Conservation (phyloP, 2,329 filamentous ascomycete species). For the Chalaropsis ovoidea region DNA sequence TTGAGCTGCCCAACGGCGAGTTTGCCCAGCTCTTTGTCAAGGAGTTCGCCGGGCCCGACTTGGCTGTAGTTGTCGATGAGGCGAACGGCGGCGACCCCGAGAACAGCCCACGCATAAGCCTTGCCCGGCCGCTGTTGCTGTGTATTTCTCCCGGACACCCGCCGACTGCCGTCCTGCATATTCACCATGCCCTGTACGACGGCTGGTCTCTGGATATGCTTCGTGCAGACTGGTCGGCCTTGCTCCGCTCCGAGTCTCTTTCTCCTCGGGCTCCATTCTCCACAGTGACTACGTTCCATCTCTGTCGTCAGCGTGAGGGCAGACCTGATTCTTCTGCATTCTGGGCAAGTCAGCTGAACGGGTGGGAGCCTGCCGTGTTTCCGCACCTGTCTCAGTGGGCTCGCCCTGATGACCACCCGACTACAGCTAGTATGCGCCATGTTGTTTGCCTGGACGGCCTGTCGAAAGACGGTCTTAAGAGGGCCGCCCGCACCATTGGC, state of each 20-base stretch:
- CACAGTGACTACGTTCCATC: slow-evolving; percentile 44
- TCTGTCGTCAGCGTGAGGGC: not conserved
- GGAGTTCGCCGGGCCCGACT: not conserved
- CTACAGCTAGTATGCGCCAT: not conserved
- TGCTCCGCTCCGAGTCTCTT: slow-evolving; percentile 35
- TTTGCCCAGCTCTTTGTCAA: slow-evolving; percentile 57
- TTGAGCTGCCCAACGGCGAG: slow-evolving; percentile 38
- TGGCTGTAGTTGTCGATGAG: not conserved
- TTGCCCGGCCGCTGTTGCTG: not conserved
- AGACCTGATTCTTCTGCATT: slow-evolving; percentile 3
- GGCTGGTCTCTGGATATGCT: slow-evolving; percentile 84
- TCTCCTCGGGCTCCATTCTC: slow-evolving; percentile 48
- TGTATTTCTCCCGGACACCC: not conserved
- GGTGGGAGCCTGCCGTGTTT: not conserved
- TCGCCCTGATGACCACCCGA: not conserved
- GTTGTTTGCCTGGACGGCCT: not conserved
- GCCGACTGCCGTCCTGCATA: slow-evolving; percentile 40
- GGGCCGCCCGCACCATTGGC: not conserved
- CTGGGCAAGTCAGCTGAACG: slow-evolving; percentile 19
- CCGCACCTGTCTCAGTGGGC: slow-evolving; percentile 15
- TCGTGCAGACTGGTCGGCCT: slow-evolving; percentile 50
- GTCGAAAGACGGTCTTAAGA: not conserved
- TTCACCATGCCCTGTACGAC: slow-evolving; percentile 82
- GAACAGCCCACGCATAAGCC: not conserved
- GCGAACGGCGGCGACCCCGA: not conserved